Percentiles rank a stretch among this genome's conserved stretches.
phyloP scores from a whole-genome alignment of 129 eudicot species.

The Pulicaria dysenterica region DNA sequence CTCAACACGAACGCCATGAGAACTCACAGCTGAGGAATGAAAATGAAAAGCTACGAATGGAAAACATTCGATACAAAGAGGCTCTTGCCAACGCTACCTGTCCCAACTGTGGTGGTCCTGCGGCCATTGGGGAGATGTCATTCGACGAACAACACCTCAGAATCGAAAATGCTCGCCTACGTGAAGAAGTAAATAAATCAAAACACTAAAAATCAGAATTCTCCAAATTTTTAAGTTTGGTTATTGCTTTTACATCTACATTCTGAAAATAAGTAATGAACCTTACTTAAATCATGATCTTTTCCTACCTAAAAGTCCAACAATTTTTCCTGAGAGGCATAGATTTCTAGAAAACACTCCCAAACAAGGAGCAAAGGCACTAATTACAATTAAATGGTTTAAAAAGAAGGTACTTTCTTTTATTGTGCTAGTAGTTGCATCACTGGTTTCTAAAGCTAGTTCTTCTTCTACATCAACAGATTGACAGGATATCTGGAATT shows the following conservation, averaged over 20 bases:
- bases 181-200: conserved; percentile 49
- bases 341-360: no score
- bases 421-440: neutral
- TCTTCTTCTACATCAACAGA: conserved; percentile 37
- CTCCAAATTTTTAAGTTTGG: neutral
- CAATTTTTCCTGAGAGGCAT: no score
- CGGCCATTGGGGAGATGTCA: conserved; percentile 55
- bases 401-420: neutral
- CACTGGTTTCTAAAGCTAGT: neutral
- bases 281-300: neutral
- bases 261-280: neutral
- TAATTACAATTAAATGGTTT: neutral
- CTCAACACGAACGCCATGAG: conserved; percentile 66
- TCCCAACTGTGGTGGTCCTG: conserved; percentile 70
- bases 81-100: conserved; percentile 53
- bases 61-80: conserved; percentile 56
- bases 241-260: neutral
- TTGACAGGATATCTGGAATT: conserved; percentile 71
- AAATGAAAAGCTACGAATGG: conserved; percentile 66
- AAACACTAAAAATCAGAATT: neutral
- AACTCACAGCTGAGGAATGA: conserved; percentile 54
- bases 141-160: conserved; percentile 58
- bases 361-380: no score
- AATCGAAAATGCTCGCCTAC: conserved; percentile 63
- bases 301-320: neutral